phyloP scores from a whole-genome alignment of 768 basidiomycete species.

The Ramaria rubella region DNA sequence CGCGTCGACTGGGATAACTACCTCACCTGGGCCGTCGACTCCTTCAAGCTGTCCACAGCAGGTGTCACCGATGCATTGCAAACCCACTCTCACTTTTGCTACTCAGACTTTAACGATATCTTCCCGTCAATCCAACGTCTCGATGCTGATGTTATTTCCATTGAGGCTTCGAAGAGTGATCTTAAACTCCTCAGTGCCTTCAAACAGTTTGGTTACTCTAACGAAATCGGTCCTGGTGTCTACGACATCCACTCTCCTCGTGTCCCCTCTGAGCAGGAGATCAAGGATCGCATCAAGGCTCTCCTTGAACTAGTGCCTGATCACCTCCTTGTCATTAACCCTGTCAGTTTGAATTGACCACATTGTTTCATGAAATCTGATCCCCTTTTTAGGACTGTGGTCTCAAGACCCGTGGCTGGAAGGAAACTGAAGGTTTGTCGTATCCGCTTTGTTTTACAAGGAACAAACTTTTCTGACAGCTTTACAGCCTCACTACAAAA shows the following conservation, averaged over 20 bases:
- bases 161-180: constrained; percentile 97
- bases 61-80: constrained; percentile 92
- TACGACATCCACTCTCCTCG: constrained; percentile 99
- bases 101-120: constrained; percentile 98
- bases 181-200: constrained; percentile 96
- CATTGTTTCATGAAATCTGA: constrained; percentile 8
- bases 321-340: constrained; percentile 86
- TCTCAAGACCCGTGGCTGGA: constrained; percentile 98
- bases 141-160: constrained; percentile 98
- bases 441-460: constrained; percentile 13
- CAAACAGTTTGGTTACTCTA: constrained; percentile 91
- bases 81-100: constrained; percentile 99
- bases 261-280: constrained; percentile 89
- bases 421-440: constrained; percentile 84
- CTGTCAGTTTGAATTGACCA: constrained; percentile 35
- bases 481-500: constrained; percentile 64
- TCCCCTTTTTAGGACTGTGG: constrained; percentile 67
- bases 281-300: constrained; percentile 81
- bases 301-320: constrained; percentile 80
- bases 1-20: constrained; percentile 94
- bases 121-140: constrained; percentile 96
- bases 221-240: constrained; percentile 97
- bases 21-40: constrained; percentile 97
- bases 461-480: constrained; percentile 6
- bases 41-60: constrained; percentile 95